Base-by-base conservation (phyloP, 805 yeast genomes). In the Teunomyces lycoperdinae region DNA sequence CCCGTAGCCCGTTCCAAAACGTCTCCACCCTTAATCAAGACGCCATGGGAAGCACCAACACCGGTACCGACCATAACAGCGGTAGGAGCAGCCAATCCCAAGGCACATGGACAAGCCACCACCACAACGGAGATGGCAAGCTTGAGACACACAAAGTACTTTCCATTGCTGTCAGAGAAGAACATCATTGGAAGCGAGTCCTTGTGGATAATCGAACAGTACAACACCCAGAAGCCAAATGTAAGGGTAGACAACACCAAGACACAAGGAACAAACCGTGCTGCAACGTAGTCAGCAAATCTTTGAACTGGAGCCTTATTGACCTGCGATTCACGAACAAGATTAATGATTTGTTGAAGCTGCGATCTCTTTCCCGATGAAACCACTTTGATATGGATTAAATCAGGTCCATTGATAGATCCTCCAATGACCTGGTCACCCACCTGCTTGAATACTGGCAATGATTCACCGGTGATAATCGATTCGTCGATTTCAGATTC, bases 31-130 rank as follows among this genome's bases (percentile, higher is more conserved):
- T 92, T 94, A 58, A 94, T 87, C 46, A 94, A 72, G 4, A 94
- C 86, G 14, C 99, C 98, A 64, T 89, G 76, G 10, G 79, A 66
- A 0, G 99, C 98, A 35, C 96, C 98, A 17, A 89, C 85, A 35
- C 99, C 99, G 2, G 98, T 92, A 7, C 97, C 99, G 2, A 94
- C 99, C 97, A 95, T 94, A 9, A 94, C 89, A 0, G 98, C 98
- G 1, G 99, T 95, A 1, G 99, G 99, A 0, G 98, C 96, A 3
- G 97, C 97, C 44, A 94, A 74, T 2, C 99, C 99, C 20, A 94
- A 70, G 0, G 99, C 98, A 76, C 99, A 94, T 0, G 99, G 99
- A 67, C 99, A 94, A 1, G 99, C 99, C 43, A 94, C 97, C 9
- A 94, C 97, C 53, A 95, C 80, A 4, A 94, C 99, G 5, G 96